phyloP scores from a whole-genome alignment of 2,329 filamentous ascomycete species.

The Metarhizium humberi region DNA sequence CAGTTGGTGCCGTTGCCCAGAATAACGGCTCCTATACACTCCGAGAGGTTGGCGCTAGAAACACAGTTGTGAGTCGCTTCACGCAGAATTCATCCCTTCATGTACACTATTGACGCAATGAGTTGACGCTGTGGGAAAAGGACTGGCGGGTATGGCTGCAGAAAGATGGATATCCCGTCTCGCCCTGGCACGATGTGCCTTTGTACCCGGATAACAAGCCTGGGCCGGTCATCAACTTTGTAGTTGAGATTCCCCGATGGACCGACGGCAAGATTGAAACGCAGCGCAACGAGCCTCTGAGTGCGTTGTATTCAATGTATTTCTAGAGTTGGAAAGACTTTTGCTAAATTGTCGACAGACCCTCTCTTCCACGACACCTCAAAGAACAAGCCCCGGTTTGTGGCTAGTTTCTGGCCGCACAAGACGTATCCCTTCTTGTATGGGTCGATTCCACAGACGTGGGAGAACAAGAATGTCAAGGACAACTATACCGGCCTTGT shows the following conservation, averaged over 20 bases:
- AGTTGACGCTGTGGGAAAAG: conserved; percentile 8
- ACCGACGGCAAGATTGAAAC: conserved; percentile 31
- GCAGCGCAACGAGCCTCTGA: conserved; percentile 27
- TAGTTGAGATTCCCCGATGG: conserved; percentile 33
- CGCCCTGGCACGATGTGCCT: conserved; percentile 33
- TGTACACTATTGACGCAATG: neutral
- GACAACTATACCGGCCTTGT: conserved; percentile 26
- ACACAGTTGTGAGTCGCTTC: conserved; percentile 21
- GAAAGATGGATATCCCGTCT: conserved; percentile 28
- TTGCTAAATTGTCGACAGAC: conserved; percentile 10
- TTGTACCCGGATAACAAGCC: conserved; percentile 25
- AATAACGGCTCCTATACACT: conserved; percentile 5
- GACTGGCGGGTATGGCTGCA: conserved; percentile 33
- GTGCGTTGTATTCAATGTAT: conserved; percentile 10
- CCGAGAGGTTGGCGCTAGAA: conserved; percentile 27
- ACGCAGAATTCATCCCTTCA: neutral
- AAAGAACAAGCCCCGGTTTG: conserved; percentile 25
- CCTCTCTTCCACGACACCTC: conserved; percentile 33
- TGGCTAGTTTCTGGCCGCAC: conserved; percentile 33
- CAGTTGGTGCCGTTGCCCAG: neutral
- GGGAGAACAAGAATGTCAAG: conserved; percentile 31
- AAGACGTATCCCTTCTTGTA: conserved; percentile 33
- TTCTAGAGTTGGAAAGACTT: neutral
- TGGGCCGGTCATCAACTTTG: conserved; percentile 26
- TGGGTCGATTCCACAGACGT: conserved; percentile 34